Base-by-base conservation (phyloP, 306 rosid species). In the Vigna angularis region DNA sequence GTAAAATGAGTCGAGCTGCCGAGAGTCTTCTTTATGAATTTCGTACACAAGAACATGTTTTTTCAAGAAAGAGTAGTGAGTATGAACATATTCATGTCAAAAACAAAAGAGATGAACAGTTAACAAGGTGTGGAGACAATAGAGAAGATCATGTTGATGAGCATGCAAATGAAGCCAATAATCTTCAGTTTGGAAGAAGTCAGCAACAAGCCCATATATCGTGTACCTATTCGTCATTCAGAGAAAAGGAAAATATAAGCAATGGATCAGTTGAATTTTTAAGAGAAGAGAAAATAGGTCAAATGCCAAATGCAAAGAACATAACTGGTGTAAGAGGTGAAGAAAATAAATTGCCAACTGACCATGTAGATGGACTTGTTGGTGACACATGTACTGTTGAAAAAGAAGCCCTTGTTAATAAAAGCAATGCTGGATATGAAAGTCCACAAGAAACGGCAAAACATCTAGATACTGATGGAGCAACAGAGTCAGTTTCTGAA, bases 131-230 rank as follows among this genome's bases (percentile, higher is more conserved):
- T 64, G 74, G 51, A 82, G 84, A 74, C 61, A 74, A 73, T 50
- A 76, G 58, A 71, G 85, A 36, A 76, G 80, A 45, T 73, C 76
- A 62, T 50, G 82, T 34, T 38, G 79, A 81, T 36, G 78, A 74
- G 64, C 79, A 77, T 64, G 76, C 82, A 66, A 82, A 76, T 8
- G 82, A 76, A 68, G 82, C 67, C 74, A 70, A 55, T 72, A 67
- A 67, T 79, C 67, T 52, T 62, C 83, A 52, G 34, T 45, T 64
- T 57, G 66, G 64, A 47, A 72, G 77, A 47, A 69, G 75, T 63
- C 68, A 77, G 79, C 87, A 38, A 76, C 70, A 44, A 34, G 78
- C 77, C 70, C 77, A 79, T 50, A 34, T 44, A 59, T 17, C 75
- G n/a, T 38, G 74, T 53, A 44, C 49, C 53, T 63, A 71, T 56